Evolutionary conservation across 176 grass and related monocot genomes (phyloP).

Genomic region (Musa itinerans): DNA sequence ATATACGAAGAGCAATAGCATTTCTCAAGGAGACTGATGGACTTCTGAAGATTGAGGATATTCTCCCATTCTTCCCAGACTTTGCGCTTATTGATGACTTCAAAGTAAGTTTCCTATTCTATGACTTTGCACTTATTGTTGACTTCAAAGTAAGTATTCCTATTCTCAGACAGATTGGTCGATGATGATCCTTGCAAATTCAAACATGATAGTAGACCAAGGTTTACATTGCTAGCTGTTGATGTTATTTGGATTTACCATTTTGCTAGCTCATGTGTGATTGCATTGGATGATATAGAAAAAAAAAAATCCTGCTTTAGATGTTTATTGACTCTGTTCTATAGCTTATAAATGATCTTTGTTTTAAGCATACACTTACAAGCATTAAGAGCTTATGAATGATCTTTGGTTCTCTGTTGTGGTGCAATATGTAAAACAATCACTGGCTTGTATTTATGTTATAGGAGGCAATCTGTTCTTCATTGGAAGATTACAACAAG

Average conservation of each 20-base stretch:
- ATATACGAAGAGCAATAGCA: slow-evolving; percentile 95
- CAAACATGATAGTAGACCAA: too few species aligned
- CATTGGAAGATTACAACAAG: slow-evolving; percentile 90
- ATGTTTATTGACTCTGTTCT: too few species aligned
- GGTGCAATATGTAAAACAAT: background rate
- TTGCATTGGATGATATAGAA: too few species aligned
- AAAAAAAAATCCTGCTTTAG: too few species aligned
- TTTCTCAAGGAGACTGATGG: slow-evolving; percentile 90
- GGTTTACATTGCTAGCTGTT: background rate
- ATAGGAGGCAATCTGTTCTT: slow-evolving; percentile 96
- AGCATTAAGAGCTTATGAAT: too few species aligned
- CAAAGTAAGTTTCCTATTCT: slow-evolving; percentile 52
- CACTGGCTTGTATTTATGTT: background rate
- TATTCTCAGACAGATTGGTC: background rate
- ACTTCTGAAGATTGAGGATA: slow-evolving; percentile 97
- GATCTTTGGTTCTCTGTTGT: background rate
- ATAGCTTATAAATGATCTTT: too few species aligned
- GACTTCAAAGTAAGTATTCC: background rate
- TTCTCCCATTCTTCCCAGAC: slow-evolving; percentile 94
- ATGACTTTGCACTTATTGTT: background rate
- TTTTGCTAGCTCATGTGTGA: background rate
- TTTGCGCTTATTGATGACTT: slow-evolving; percentile 98
- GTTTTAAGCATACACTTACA: too few species aligned
- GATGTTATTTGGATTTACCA: background rate
- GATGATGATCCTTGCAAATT: too few species aligned